Evolutionary conservation across 2,329 filamentous ascomycete species (phyloP), one percentile per base, ranked within the genome.

Genomic region (Penicillium sp.): DNA sequence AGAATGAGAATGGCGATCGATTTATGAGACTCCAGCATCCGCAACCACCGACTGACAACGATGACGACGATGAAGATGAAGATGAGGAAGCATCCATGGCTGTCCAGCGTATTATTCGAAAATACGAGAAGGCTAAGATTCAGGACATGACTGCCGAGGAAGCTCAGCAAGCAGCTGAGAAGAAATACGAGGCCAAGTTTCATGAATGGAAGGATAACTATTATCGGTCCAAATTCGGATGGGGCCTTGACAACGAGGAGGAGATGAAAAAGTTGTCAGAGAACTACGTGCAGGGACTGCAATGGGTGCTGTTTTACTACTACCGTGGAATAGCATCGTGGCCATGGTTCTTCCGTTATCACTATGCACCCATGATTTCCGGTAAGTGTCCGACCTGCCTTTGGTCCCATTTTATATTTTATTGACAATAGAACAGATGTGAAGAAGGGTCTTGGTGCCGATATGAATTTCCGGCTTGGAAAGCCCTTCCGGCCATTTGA

Each of bases 251-350:
- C 33, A 84, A 87, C 55, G 84, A 91, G 51, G 81, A 81, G 27
- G 88, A 94, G 64, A 76, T 97, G 60, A 83, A 75, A 38, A 83
- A 85, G 50, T 74, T 98, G 45, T 85, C 87, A 17, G 89, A 97
- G 67, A 98, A 97, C 68, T 98, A 98, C 58, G 89, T 98, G 5
- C 87, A 98, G 68, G 93, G 93, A 46, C 72, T 98, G 45, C 93
- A 98, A 64, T 98, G 93, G 94, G 93, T 98, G 29, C 74, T 98
- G 34, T 96, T 85, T 67, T 98, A 98, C 72, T 98, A 98, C 69
- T 98, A 98, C 70, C 84, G 84, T 38, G 93, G 93, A 47, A 93
- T 98, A 45, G 93, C 88, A 11, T 97, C 91, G 9, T 98, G 93
- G 93, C 89, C 93, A 10, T 98, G 93, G 93, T 98, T 87, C 70